phyloP scores from a whole-genome alignment of 768 basidiomycete species.

The Goffeauzyma gilvescens region DNA sequence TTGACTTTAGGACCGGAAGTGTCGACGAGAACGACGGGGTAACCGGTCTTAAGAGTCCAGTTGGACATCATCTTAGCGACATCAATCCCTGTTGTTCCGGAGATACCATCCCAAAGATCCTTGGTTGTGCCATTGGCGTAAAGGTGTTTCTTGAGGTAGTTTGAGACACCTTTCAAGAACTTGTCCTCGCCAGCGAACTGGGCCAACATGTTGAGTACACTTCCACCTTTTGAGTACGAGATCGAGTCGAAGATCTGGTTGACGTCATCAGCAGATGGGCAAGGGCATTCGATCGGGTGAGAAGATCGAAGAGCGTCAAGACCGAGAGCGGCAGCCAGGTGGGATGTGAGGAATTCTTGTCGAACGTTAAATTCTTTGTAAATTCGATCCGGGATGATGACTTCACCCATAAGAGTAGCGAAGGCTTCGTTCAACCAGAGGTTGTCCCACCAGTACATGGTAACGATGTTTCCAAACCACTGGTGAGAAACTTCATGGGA shows the following conservation, averaged over 20 bases:
- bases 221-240: slow-evolving; percentile 50
- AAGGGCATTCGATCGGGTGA: slow-evolving; percentile 82
- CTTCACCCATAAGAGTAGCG: slow-evolving; percentile 76
- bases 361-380: slow-evolving; percentile 68
- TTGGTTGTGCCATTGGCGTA: slow-evolving; percentile 68
- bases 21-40: slow-evolving; percentile 71
- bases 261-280: slow-evolving; percentile 67
- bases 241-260: slow-evolving; percentile 78
- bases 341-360: slow-evolving; percentile 57
- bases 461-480: slow-evolving; percentile 82
- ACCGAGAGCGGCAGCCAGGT: slow-evolving; percentile 54
- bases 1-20: slow-evolving; percentile 50
- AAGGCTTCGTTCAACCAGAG: slow-evolving; percentile 44
- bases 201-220: slow-evolving; percentile 83
- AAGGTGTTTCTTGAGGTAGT: slow-evolving; percentile 73
- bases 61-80: slow-evolving; percentile 67
- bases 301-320: slow-evolving; percentile 73
- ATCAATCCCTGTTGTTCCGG: slow-evolving; percentile 50
- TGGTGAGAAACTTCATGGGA: slow-evolving; percentile 61
- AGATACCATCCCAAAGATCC: slow-evolving; percentile 75
- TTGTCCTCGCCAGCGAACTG: slow-evolving; percentile 70
- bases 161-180: slow-evolving; percentile 72
- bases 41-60: slow-evolving; percentile 80
- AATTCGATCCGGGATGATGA: slow-evolving; percentile 52
- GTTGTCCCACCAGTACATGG: slow-evolving; percentile 34